Percentiles rank a stretch among this genome's conserved stretches.
Evolutionary conservation across 768 basidiomycete species (phyloP).

Genomic region (Tricholoma sp.): DNA sequence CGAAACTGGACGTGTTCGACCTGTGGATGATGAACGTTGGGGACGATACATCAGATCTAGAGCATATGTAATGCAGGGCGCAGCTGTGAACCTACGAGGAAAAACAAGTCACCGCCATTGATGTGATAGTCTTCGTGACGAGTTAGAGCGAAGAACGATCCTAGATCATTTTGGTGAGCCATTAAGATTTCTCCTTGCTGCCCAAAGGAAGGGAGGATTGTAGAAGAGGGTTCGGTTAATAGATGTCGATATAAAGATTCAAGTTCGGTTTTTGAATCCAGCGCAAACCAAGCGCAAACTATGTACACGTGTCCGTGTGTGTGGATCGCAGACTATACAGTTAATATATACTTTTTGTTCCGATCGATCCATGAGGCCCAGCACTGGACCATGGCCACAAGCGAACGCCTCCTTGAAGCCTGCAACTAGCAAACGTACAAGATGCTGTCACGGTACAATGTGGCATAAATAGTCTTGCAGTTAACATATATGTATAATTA

Average conservation of each 20-base stretch:
- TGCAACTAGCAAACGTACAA: neutral
- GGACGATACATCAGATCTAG: slow-evolving; percentile 21
- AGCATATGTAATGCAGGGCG: slow-evolving; percentile 22
- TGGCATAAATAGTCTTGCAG: too few species aligned
- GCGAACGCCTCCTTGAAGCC: neutral
- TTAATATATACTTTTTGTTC: slow-evolving; percentile 3
- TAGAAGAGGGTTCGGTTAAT: slow-evolving; percentile 23
- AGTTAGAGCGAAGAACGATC: slow-evolving; percentile 19
- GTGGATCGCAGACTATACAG: neutral
- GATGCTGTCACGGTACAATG: too few species aligned
- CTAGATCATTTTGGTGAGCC: slow-evolving; percentile 11
- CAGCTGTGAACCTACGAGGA: slow-evolving; percentile 37
- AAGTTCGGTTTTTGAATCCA: slow-evolving; percentile 26
- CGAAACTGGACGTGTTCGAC: slow-evolving; percentile 49
- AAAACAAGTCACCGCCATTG: slow-evolving; percentile 44
- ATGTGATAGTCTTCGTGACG: slow-evolving; percentile 41
- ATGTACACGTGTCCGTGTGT: slow-evolving; percentile 24
- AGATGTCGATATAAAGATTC: slow-evolving; percentile 29
- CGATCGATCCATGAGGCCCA: neutral
- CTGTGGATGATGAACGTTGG: slow-evolving; percentile 24
- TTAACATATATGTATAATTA: too few species aligned
- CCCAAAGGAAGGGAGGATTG: slow-evolving; percentile 23
- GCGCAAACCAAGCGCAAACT: slow-evolving; percentile 13
- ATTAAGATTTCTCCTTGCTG: slow-evolving; percentile 19
- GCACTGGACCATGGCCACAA: neutral